These are phyloP conservation scores for Limnanthes douglasii DNA, from an alignment of 345 rosid species.

Conservation along the genomic window DNA sequence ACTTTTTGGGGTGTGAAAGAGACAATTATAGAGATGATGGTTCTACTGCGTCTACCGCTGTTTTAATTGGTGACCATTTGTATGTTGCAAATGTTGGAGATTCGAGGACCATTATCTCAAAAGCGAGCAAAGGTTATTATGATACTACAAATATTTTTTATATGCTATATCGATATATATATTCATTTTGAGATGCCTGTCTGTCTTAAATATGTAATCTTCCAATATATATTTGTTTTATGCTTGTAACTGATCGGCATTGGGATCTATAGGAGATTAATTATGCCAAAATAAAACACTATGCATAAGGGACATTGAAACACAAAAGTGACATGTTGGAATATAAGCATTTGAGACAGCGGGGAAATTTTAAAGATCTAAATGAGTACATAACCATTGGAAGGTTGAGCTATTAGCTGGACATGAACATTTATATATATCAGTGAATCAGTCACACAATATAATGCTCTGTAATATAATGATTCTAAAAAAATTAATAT, in stretches of 20 bases:
- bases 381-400: no score
- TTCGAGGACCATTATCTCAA: slow-evolving; percentile 90
- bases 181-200: neutral
- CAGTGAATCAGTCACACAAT: no score
- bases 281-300: neutral
- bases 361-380: no score
- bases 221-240: neutral
- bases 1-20: slow-evolving; percentile 75
- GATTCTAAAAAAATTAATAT: no score
- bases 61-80: slow-evolving; percentile 75
- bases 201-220: no score
- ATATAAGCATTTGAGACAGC: no score
- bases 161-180: no score
- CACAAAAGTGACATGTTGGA: no score
- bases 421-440: no score
- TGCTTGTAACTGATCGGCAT: neutral
- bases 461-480: no score
- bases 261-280: neutral
- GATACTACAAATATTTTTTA: no score
- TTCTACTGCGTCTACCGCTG: slow-evolving; percentile 96
- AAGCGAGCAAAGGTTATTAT: slow-evolving; percentile 66
- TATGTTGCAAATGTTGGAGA: slow-evolving; percentile 97
- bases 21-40: slow-evolving; percentile 93
- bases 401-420: no score
- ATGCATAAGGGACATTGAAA: neutral